Evolutionary conservation across 495 filamentous ascomycete genomes (phyloP).

Genomic region (Hypoxylon rickii): DNA sequence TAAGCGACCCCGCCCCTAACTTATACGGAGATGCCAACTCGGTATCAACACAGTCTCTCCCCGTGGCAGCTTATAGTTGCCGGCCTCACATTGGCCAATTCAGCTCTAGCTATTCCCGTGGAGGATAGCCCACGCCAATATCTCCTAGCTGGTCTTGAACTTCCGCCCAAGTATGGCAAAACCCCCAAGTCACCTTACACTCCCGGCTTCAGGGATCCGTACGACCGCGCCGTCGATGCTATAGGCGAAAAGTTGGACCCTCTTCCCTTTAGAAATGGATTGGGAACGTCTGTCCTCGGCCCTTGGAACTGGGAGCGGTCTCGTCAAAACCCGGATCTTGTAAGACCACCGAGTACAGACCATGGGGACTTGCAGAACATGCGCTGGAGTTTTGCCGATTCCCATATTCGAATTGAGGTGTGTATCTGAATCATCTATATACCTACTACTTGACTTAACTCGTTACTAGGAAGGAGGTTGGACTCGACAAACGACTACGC

Average conservation of each 20-base stretch:
- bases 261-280: constrained; percentile 66
- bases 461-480: constrained; percentile 63
- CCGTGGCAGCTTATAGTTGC: constrained; percentile 37
- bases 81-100: constrained; percentile 38
- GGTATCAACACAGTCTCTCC: constrained; percentile 13
- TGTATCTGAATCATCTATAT: constrained; percentile 6
- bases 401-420: constrained; percentile 67
- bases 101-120: constrained; percentile 45
- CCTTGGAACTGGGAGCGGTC: constrained; percentile 67
- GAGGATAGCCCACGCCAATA: constrained; percentile 57
- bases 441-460: constrained; percentile 1
- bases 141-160: constrained; percentile 50
- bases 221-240: constrained; percentile 58
- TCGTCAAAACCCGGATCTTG: constrained; percentile 65
- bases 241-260: constrained; percentile 62
- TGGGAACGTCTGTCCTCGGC: constrained; percentile 65
- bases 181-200: constrained; percentile 48
- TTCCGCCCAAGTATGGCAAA: constrained; percentile 48
- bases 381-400: constrained; percentile 71
- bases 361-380: constrained; percentile 65
- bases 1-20: too few species aligned
- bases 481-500: constrained; percentile 68
- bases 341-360: constrained; percentile 68
- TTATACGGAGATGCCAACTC: constrained; percentile 41
- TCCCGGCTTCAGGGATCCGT: constrained; percentile 48